Percentiles rank a stretch among this genome's conserved stretches.
Evolutionary conservation across 1,284 basidiomycete species (phyloP).

Genomic region (Cystobasidium slooffiae): DNA sequence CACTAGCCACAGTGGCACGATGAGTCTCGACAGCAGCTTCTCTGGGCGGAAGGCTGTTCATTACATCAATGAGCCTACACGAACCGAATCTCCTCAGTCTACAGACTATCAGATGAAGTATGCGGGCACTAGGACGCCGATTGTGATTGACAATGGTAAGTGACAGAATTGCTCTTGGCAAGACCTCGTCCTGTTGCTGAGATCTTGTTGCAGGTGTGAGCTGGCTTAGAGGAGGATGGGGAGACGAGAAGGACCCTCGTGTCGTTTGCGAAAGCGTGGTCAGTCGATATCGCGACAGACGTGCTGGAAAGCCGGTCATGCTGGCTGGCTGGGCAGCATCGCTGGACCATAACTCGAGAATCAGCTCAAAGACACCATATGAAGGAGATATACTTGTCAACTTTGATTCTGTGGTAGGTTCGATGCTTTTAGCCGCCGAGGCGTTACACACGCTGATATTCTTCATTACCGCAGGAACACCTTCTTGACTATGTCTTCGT

Average conservation of each 20-base stretch:
- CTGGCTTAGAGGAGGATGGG: slow-evolving; percentile 86
- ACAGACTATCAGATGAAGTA: slow-evolving; percentile 25
- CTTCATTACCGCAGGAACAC: slow-evolving; percentile 72
- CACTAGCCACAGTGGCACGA: background rate
- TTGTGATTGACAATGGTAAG: slow-evolving; percentile 87
- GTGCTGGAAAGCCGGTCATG: slow-evolving; percentile 74
- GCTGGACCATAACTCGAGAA: slow-evolving; percentile 76
- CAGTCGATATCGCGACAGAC: slow-evolving; percentile 84
- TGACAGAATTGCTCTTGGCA: slow-evolving; percentile 17
- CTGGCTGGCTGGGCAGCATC: slow-evolving; percentile 85
- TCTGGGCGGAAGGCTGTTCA: slow-evolving; percentile 37
- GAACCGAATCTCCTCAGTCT: slow-evolving; percentile 13
- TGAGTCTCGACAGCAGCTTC: slow-evolving; percentile 3
- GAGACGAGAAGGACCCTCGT: slow-evolving; percentile 59
- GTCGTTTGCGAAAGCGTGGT: slow-evolving; percentile 73
- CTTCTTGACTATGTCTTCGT: slow-evolving; percentile 90
- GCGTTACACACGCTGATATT: background rate
- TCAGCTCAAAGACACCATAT: slow-evolving; percentile 78
- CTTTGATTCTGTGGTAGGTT: slow-evolving; percentile 83
- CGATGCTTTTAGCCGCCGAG: background rate
- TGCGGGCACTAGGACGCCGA: slow-evolving; percentile 60
- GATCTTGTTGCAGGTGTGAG: slow-evolving; percentile 65
- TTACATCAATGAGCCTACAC: slow-evolving; percentile 40
- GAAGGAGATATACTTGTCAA: slow-evolving; percentile 88
- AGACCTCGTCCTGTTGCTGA: background rate